Percentiles rank a stretch among this genome's conserved stretches.
These are phyloP conservation scores for Dactylellina drechsleri DNA, from an alignment of 2,329 filamentous ascomycete species.

Conservation along the genomic window DNA sequence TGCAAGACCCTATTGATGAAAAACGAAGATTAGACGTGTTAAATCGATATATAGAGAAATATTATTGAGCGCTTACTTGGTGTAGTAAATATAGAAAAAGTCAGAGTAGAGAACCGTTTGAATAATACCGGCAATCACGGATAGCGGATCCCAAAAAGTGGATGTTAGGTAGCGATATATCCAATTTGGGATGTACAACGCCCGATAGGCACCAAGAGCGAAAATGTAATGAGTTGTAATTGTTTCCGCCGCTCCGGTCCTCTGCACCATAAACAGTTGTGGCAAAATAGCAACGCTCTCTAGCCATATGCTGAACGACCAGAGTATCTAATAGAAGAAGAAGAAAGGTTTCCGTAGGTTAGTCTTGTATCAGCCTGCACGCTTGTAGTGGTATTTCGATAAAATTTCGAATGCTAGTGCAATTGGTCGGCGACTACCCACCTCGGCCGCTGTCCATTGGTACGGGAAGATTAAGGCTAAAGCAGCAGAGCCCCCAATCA, in stretches of 20 bases:
- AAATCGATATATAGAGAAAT: constrained; percentile 10
- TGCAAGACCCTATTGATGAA: constrained; percentile 71
- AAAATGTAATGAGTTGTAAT: constrained; percentile 99
- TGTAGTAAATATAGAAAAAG: constrained; percentile 99
- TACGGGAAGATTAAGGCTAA: constrained; percentile 86
- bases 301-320: constrained; percentile 98
- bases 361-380: no score
- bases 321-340: constrained; percentile 74
- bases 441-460: constrained; percentile 79
- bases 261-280: constrained; percentile 97
- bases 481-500: constrained; percentile 81
- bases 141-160: constrained; percentile 82
- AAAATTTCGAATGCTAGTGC: not conserved
- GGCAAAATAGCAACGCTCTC: constrained; percentile 96
- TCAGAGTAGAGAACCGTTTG: constrained; percentile 97
- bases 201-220: constrained; percentile 87
- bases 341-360: not conserved
- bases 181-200: constrained; percentile 99
- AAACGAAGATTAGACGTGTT: constrained; percentile 23
- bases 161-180: constrained; percentile 88
- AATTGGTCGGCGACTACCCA: constrained; percentile 58
- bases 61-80: constrained; percentile 71
- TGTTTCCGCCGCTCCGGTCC: constrained; percentile 98
- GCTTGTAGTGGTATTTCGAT: not conserved
- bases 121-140: constrained; percentile 85